phyloP scores from a whole-genome alignment of 768 basidiomycete species.

The Macrolepiota albuminosa region DNA sequence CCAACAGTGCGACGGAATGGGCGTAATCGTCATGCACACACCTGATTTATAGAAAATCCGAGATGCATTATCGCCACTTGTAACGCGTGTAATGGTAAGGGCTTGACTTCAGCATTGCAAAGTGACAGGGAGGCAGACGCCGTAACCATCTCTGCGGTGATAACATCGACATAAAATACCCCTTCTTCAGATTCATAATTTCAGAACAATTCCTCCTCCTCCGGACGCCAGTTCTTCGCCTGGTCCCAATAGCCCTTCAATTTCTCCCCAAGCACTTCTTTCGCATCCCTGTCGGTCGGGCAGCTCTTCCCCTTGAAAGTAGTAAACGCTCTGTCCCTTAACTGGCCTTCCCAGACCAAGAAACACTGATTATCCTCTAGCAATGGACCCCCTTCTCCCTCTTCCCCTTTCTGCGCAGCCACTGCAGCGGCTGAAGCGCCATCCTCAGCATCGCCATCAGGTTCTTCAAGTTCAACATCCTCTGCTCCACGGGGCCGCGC shows the following conservation, averaged over 20 bases:
- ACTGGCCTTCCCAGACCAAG: slow-evolving; percentile 88
- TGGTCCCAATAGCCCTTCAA: slow-evolving; percentile 92
- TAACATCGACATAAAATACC: neutral
- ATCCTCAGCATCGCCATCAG: slow-evolving; percentile 36
- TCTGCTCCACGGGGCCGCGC: slow-evolving; percentile 74
- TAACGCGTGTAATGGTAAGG: neutral
- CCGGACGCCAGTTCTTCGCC: slow-evolving; percentile 84
- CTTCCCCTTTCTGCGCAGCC: slow-evolving; percentile 15
- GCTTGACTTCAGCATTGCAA: neutral
- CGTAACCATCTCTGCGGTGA: too few species aligned
- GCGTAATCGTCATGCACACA: too few species aligned
- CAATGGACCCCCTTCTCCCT: slow-evolving; percentile 34
- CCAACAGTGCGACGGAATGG: too few species aligned
- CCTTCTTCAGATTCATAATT: neutral
- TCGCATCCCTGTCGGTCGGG: slow-evolving; percentile 80
- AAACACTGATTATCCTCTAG: slow-evolving; percentile 86
- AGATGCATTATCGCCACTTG: too few species aligned
- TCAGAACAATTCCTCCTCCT: slow-evolving; percentile 72
- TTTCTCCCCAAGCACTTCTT: slow-evolving; percentile 81
- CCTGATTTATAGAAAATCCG: too few species aligned
- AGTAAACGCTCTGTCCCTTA: slow-evolving; percentile 79
- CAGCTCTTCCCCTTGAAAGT: slow-evolving; percentile 78
- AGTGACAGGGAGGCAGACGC: neutral
- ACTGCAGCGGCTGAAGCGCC: slow-evolving; percentile 26
- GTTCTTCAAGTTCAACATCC: slow-evolving; percentile 62